A percentile compares a stretch with the other conserved stretches of the same genome.
phyloP scores from a whole-genome alignment of 495 filamentous ascomycete genomes.

The Copromyces sp. region DNA sequence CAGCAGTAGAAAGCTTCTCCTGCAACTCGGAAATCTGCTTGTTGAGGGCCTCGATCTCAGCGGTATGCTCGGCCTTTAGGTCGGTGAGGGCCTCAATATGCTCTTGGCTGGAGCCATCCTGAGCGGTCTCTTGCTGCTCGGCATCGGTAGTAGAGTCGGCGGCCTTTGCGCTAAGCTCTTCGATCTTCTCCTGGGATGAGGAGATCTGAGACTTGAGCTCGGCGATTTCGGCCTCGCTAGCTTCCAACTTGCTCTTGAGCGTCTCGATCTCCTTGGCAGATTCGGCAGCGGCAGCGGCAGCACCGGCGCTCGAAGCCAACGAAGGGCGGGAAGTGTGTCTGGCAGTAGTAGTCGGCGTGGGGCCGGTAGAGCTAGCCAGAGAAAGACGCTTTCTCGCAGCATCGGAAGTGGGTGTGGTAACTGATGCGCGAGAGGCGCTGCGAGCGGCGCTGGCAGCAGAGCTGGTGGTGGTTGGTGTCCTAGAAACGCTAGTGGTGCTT shows the following conservation, averaged over 20 bases:
- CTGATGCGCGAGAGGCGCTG: slow-evolving; percentile 22
- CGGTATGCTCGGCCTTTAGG: slow-evolving; percentile 36
- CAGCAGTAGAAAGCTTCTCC: slow-evolving; percentile 31
- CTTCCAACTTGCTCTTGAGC: slow-evolving; percentile 38
- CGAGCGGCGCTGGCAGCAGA: slow-evolving; percentile 17
- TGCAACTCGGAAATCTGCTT: slow-evolving; percentile 32
- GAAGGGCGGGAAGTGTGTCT: slow-evolving; percentile 32
- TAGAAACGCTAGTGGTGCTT: slow-evolving; percentile 14
- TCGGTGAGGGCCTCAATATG: slow-evolving; percentile 32
- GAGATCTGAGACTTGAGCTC: slow-evolving; percentile 40
- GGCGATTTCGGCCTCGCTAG: slow-evolving; percentile 37
- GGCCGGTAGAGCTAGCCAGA: slow-evolving; percentile 17
- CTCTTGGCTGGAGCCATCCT: slow-evolving; percentile 25
- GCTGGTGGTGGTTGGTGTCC: slow-evolving; percentile 13
- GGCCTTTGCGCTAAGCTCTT: slow-evolving; percentile 30
- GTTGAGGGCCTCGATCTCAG: slow-evolving; percentile 33
- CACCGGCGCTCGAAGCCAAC: slow-evolving; percentile 20
- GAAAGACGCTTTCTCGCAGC: slow-evolving; percentile 41
- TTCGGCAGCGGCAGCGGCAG: slow-evolving; percentile 23
- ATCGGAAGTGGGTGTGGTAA: slow-evolving; percentile 28
- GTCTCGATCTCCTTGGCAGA: slow-evolving; percentile 41
- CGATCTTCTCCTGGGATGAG: slow-evolving; percentile 32
- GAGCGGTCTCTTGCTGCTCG: slow-evolving; percentile 8
- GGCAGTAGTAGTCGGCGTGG: slow-evolving; percentile 10
- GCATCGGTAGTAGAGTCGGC: slow-evolving; percentile 13